phyloP scores from a whole-genome alignment of 768 basidiomycete genomes.

The Suillus americanus region DNA sequence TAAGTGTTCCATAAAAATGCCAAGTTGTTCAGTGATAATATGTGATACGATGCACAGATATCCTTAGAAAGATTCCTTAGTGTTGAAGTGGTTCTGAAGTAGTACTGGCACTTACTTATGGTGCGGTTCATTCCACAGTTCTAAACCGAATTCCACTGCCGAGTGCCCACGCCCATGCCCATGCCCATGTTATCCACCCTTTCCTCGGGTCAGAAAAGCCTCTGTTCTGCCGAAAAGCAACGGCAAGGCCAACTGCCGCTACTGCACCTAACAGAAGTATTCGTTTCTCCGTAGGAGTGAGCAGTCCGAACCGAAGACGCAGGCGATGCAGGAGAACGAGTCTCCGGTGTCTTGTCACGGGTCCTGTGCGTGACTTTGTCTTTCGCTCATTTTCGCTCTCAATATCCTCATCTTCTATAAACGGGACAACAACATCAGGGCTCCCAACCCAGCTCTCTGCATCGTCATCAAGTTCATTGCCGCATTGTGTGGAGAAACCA shows the following conservation, averaged over 20 bases:
- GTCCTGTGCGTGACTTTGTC: conserved; percentile 7
- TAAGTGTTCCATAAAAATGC: neutral
- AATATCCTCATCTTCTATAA: conserved; percentile 30
- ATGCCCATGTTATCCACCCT: conserved; percentile 2
- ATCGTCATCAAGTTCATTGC: conserved; percentile 40
- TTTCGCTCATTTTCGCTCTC: conserved; percentile 31
- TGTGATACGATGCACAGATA: neutral
- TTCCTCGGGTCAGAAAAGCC: neutral
- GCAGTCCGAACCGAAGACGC: conserved; percentile 21
- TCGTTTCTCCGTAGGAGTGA: conserved; percentile 28
- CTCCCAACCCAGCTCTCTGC: conserved; percentile 61
- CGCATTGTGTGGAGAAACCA: neutral
- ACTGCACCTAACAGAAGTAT: conserved; percentile 62
- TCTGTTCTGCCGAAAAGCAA: conserved; percentile 40
- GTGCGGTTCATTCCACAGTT: neutral
- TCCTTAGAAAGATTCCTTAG: neutral
- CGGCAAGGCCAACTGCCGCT: conserved; percentile 66
- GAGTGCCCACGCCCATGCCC: neutral
- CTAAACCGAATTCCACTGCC: neutral
- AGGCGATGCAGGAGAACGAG: conserved; percentile 11
- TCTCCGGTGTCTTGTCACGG: neutral
- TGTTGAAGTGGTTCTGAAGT: neutral
- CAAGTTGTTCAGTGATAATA: neutral
- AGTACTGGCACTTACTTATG: neutral
- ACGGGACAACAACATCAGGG: conserved; percentile 56